Evolutionary conservation across 1,284 basidiomycete genomes (phyloP).

Genomic region (Marasmius tenuissimus): DNA sequence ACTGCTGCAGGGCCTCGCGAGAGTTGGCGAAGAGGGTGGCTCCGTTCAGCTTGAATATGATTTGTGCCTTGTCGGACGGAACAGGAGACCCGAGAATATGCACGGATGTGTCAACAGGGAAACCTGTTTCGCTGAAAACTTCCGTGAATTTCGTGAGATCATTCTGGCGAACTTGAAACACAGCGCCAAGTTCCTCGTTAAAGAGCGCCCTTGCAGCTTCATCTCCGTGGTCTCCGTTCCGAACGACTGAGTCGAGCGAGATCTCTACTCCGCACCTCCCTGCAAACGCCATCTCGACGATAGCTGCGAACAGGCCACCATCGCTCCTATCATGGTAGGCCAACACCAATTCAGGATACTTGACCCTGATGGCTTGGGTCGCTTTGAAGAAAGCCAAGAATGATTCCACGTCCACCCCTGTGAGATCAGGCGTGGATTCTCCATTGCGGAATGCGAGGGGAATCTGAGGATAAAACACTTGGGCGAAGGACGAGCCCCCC

Average conservation of each 20-base stretch:
- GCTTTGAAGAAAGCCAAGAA: slow-evolving; percentile 85
- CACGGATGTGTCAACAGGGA: slow-evolving; percentile 67
- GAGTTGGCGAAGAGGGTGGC: slow-evolving; percentile 64
- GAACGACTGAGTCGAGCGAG: slow-evolving; percentile 36
- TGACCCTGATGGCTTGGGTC: slow-evolving; percentile 66
- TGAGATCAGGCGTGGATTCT: slow-evolving; percentile 70
- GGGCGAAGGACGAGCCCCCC: slow-evolving; percentile 93
- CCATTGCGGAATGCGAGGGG: slow-evolving; percentile 58
- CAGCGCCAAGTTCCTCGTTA: slow-evolving; percentile 95
- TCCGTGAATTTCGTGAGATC: slow-evolving; percentile 61
- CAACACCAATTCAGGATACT: slow-evolving; percentile 68
- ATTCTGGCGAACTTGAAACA: slow-evolving; percentile 79
- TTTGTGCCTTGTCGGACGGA: slow-evolving; percentile 58
- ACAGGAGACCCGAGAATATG: slow-evolving; percentile 68
- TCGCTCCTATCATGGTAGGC: slow-evolving; percentile 99
- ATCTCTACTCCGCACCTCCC: slow-evolving; percentile 81
- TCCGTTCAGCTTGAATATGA: slow-evolving; percentile 61
- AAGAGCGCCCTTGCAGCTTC: slow-evolving; percentile 58
- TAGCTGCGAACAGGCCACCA: slow-evolving; percentile 89
- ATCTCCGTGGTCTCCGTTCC: not conserved
- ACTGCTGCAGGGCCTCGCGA: slow-evolving; percentile 74
- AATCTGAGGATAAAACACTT: slow-evolving; percentile 83
- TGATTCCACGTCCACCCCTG: slow-evolving; percentile 72
- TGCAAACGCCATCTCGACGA: slow-evolving; percentile 97
- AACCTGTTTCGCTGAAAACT: slow-evolving; percentile 67